phyloP scores from a whole-genome alignment of 1,139 yeast genomes.

The Taiozyma onychis region DNA sequence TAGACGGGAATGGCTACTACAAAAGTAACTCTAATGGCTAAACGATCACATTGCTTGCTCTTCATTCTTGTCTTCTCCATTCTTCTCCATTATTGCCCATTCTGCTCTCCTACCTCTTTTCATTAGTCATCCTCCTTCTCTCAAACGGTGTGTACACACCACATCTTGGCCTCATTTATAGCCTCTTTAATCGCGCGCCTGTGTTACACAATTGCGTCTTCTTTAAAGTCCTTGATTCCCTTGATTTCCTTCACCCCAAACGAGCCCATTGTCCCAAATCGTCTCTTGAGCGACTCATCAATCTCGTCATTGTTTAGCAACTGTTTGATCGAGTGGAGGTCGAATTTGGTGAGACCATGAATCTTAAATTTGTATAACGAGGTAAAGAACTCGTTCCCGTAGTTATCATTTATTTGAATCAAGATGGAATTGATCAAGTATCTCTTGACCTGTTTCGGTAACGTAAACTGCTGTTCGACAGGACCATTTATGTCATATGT shows the following conservation, averaged over 20 bases:
- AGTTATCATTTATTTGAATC: slow-evolving; percentile 26
- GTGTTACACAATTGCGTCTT: neutral
- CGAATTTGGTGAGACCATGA: slow-evolving; percentile 32
- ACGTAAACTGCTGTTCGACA: slow-evolving; percentile 24
- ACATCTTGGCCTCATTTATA: too few relatives aligned
- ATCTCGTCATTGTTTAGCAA: slow-evolving; percentile 14
- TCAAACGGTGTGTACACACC: too few relatives aligned
- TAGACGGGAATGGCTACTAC: too few relatives aligned
- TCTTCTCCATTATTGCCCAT: too few relatives aligned
- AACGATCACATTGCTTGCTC: too few relatives aligned
- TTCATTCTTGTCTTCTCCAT: too few relatives aligned
- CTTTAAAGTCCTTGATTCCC: neutral
- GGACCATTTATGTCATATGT: slow-evolving; percentile 24
- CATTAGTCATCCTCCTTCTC: too few relatives aligned
- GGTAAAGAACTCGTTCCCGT: slow-evolving; percentile 30
- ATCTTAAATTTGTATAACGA: slow-evolving; percentile 29
- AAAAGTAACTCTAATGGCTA: too few relatives aligned
- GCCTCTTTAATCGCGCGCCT: neutral
- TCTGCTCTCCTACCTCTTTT: too few relatives aligned
- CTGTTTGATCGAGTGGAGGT: slow-evolving; percentile 25
- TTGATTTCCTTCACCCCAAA: slow-evolving; percentile 1
- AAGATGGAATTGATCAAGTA: slow-evolving; percentile 27
- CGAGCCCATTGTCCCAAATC: slow-evolving; percentile 14
- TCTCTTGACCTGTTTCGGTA: slow-evolving; percentile 28
- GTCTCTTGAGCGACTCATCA: slow-evolving; percentile 10